Conservation (phyloP, 768 basidiomycete species). For the Suillus spraguei region DNA sequence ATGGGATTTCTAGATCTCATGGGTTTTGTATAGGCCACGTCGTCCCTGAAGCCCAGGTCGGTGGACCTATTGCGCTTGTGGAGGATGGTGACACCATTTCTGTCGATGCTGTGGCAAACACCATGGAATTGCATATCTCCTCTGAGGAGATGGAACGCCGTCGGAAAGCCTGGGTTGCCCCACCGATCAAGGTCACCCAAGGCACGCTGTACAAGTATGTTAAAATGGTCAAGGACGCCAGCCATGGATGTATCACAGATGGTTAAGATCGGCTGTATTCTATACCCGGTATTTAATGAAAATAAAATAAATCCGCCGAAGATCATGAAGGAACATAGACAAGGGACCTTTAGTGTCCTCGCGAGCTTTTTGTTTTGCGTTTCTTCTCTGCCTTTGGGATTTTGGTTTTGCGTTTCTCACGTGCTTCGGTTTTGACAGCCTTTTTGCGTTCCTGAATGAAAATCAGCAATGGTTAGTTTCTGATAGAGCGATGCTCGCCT, state of each 20-base stretch:
- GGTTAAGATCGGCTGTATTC: conserved; percentile 43
- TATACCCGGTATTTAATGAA: conserved; percentile 5
- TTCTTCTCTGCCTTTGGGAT: conserved; percentile 97
- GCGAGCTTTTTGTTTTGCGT: conserved; percentile 64
- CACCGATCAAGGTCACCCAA: conserved; percentile 80
- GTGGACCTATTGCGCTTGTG: conserved; percentile 91
- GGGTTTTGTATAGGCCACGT: conserved; percentile 98
- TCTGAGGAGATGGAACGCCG: conserved; percentile 79
- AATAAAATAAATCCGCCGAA: conserved; percentile 9
- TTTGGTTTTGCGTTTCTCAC: conserved; percentile 88
- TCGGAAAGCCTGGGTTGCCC: conserved; percentile 74
- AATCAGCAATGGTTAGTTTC: conserved; percentile 14
- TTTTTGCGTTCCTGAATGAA: conserved; percentile 83
- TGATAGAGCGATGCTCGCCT: conserved; percentile 48
- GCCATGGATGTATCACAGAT: conserved; percentile 91
- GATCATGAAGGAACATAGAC: conserved; percentile 11
- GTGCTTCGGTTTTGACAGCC: conserved; percentile 80
- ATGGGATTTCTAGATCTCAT: conserved; percentile 65
- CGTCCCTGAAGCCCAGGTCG: conserved; percentile 93
- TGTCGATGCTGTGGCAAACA: conserved; percentile 88
- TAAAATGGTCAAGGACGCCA: conserved; percentile 87
- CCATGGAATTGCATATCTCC: conserved; percentile 75
- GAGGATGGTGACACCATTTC: conserved; percentile 85
- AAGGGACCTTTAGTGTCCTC: conserved; percentile 21
- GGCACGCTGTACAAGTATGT: conserved; percentile 91